Conservation (phyloP, 179 eudicot genomes). For the Nepenthes alata region DNA sequence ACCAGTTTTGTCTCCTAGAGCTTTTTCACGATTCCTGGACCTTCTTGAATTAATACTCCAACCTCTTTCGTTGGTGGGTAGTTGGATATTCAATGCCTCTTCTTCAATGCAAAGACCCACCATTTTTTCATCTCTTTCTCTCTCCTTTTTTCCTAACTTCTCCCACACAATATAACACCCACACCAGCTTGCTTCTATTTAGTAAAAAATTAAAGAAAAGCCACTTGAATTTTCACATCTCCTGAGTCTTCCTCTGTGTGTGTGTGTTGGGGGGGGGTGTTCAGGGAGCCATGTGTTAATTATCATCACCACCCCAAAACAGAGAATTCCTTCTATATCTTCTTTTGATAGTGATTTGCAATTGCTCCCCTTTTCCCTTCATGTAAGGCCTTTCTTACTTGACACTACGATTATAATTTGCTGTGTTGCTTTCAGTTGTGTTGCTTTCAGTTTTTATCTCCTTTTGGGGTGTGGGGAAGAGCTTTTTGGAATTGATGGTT, state of each 20-base stretch:
- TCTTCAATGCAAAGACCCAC: not conserved
- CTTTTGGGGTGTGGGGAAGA: not conserved
- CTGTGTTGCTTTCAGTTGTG: not conserved
- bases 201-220: not conserved
- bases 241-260: too few relatives aligned
- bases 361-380: not conserved
- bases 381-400: not conserved
- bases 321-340: too few relatives aligned
- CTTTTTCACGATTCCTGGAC: slow-evolving; percentile 13
- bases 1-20: slow-evolving; percentile 15
- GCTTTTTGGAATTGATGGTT: too few relatives aligned
- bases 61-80: slow-evolving; percentile 16
- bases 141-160: not conserved
- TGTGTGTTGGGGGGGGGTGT: too few relatives aligned
- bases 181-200: too few relatives aligned
- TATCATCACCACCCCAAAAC: too few relatives aligned
- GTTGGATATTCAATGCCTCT: slow-evolving; percentile 12
- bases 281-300: too few relatives aligned
- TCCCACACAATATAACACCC: not conserved
- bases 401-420: not conserved
- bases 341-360: too few relatives aligned
- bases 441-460: not conserved
- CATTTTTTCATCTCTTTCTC: too few relatives aligned
- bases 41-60: slow-evolving; percentile 17
- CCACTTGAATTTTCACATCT: not conserved